phyloP scores from a whole-genome alignment of 2,329 filamentous ascomycete genomes.

The Trichoderma sp. region DNA sequence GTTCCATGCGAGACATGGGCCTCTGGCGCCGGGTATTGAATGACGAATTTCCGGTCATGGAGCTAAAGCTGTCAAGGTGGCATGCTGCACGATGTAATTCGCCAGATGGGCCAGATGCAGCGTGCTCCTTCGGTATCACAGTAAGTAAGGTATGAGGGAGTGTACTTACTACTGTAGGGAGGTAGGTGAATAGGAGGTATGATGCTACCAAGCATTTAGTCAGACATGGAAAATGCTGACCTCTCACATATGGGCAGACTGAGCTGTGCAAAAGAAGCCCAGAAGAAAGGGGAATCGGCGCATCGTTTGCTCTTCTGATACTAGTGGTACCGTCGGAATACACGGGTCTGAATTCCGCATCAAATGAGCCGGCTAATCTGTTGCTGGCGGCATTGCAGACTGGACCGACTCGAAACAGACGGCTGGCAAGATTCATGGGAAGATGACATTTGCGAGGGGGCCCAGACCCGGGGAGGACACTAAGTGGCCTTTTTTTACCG shows the following conservation, averaged over 20 bases:
- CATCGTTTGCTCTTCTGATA: constrained; percentile 7
- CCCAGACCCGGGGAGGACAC: not conserved
- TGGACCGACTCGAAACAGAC: not conserved
- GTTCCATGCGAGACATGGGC: constrained; percentile 14
- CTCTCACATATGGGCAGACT: not conserved
- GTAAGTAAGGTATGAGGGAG: not conserved
- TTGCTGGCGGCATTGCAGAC: not conserved
- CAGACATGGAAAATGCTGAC: not conserved
- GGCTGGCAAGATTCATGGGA: not conserved
- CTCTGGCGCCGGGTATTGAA: constrained; percentile 7
- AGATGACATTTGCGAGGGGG: not conserved
- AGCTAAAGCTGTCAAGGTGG: constrained; percentile 1
- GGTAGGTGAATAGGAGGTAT: not conserved
- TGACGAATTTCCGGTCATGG: constrained; percentile 13
- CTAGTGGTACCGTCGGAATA: constrained; percentile 4
- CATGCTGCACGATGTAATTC: constrained; percentile 9
- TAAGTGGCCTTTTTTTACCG: not conserved
- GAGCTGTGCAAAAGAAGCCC: not conserved
- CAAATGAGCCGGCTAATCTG: not conserved
- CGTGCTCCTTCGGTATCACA: not conserved
- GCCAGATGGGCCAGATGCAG: not conserved
- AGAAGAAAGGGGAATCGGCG: not conserved
- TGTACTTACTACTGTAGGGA: not conserved
- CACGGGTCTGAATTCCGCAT: not conserved
- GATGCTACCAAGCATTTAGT: not conserved